Evolutionary conservation across 208 protist species (phyloP).

Genomic region (Leishmania major): DNA sequence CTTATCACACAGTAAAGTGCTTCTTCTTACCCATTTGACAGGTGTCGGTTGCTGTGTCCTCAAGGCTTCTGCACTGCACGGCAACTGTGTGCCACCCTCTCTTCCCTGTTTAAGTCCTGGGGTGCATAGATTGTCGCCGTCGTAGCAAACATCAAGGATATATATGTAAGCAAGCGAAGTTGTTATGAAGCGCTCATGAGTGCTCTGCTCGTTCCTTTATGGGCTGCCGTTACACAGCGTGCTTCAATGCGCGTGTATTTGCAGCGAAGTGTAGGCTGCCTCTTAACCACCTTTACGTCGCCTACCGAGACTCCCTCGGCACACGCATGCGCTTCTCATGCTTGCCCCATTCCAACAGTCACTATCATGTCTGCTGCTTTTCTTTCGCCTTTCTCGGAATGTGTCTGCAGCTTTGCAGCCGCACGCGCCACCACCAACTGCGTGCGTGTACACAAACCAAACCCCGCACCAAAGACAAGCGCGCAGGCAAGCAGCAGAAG

Average conservation of each 20-base stretch:
- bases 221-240: not conserved
- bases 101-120: constrained; percentile 10
- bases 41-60: not conserved
- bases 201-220: not conserved
- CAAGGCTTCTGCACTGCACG: not conserved
- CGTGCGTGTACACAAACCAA: not conserved
- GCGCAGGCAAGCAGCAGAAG: not conserved
- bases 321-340: not conserved
- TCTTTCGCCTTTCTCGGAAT: not conserved
- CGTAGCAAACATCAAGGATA: not conserved
- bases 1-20: not conserved
- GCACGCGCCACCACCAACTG: not conserved
- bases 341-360: not conserved
- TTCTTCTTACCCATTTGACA: constrained; percentile 8
- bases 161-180: not conserved
- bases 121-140: not conserved
- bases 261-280: not conserved
- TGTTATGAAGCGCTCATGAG: not conserved
- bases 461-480: not conserved
- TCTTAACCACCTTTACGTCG: not conserved
- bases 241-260: not conserved
- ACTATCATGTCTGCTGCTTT: not conserved
- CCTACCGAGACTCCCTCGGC: not conserved
- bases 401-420: not conserved
- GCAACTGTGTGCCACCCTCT: not conserved